Percentiles rank a stretch among this genome's conserved stretches.
Evolutionary conservation across 768 basidiomycete species (phyloP).

Genomic region (Macrolepiota fuliginosa): DNA sequence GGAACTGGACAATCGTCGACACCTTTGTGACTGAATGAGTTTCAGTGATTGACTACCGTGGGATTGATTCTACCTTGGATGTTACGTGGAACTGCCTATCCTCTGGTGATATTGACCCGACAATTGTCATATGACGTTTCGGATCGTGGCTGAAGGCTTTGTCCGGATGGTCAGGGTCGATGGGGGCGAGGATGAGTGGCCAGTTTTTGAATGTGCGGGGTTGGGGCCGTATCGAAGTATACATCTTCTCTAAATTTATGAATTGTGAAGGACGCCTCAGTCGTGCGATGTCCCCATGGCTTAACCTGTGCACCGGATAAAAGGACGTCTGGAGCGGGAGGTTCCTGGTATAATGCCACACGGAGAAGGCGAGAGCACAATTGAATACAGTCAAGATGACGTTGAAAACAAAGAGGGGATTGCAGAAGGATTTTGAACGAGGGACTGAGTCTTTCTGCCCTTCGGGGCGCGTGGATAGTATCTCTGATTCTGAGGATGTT

Average conservation of each 20-base stretch:
- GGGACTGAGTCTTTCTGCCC: too few species aligned
- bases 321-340: neutral
- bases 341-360: neutral
- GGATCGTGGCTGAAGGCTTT: neutral
- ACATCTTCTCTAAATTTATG: neutral
- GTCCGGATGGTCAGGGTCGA: neutral
- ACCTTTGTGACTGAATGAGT: neutral
- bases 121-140: neutral
- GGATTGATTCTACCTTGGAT: neutral
- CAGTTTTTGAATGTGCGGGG: neutral
- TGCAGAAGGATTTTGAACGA: too few species aligned
- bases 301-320: neutral
- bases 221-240: neutral
- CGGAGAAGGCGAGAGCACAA: neutral
- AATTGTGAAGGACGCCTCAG: neutral
- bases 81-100: neutral
- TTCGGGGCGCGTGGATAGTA: too few species aligned
- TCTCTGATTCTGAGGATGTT: too few species aligned
- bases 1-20: neutral
- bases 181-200: neutral
- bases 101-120: neutral
- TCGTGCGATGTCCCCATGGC: neutral
- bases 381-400: neutral
- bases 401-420: too few species aligned
- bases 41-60: neutral